Percentiles rank a stretch among this genome's conserved stretches.
phyloP scores from a whole-genome alignment of 768 basidiomycete genomes.

The Amyloporia xantha region DNA sequence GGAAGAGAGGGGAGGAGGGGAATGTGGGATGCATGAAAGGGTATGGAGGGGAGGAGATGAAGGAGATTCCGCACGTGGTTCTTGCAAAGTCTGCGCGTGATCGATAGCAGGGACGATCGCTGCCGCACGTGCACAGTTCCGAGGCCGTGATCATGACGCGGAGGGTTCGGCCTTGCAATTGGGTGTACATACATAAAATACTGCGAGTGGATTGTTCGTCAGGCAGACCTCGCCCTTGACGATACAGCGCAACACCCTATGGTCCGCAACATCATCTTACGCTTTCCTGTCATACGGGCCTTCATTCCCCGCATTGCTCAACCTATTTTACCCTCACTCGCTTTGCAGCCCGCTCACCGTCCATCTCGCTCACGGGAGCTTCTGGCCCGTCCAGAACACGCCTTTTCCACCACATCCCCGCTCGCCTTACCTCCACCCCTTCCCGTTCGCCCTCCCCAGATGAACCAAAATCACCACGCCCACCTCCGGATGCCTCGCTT shows the following conservation, averaged over 20 bases:
- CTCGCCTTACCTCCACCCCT: conserved; percentile 39
- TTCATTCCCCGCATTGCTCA: conserved; percentile 35
- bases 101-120: conserved; percentile 9
- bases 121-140: too few relatives aligned
- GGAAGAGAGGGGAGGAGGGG: conserved; percentile 11
- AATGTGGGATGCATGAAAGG: conserved; percentile 22
- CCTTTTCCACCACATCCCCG: conserved; percentile 42
- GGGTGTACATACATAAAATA: neutral
- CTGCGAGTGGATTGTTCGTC: too few relatives aligned
- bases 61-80: neutral
- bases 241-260: conserved; percentile 8
- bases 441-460: conserved; percentile 26
- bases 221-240: too few relatives aligned
- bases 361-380: conserved; percentile 23
- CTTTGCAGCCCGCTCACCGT: conserved; percentile 22
- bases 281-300: conserved; percentile 40
- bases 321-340: conserved; percentile 44
- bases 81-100: conserved; percentile 12
- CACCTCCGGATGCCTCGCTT: conserved; percentile 48
- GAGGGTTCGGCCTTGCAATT: neutral
- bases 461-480: conserved; percentile 12
- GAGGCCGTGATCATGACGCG: conserved; percentile 3
- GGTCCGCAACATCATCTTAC: conserved; percentile 32
- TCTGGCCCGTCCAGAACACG: conserved; percentile 32
- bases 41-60: conserved; percentile 6